These are phyloP conservation scores for Calonectria henricotiae DNA, from an alignment of 2,329 filamentous ascomycete species.

Conservation along the genomic window DNA sequence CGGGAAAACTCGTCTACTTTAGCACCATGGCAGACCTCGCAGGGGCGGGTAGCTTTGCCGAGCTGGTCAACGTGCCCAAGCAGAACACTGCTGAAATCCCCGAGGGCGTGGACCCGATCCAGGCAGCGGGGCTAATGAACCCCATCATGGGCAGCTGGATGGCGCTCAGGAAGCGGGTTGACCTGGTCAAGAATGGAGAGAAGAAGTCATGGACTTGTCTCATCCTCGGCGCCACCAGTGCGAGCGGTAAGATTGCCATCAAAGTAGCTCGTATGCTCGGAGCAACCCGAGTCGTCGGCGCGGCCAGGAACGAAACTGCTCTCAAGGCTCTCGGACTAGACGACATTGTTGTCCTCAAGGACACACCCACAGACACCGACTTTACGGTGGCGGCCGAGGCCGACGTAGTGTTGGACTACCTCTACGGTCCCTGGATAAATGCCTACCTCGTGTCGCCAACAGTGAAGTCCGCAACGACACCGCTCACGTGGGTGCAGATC, in stretches of 20 bases:
- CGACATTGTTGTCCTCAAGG: conserved; percentile 62
- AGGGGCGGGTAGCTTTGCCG: conserved; percentile 63
- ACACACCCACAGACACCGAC: conserved; percentile 62
- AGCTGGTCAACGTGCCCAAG: conserved; percentile 66
- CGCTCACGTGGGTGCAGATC: conserved; percentile 70
- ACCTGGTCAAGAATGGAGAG: conserved; percentile 48
- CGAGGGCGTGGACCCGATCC: conserved; percentile 63
- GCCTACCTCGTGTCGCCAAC: conserved; percentile 62
- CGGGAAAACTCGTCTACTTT: conserved; percentile 69
- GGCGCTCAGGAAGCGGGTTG: conserved; percentile 66
- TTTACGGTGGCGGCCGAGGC: conserved; percentile 64
- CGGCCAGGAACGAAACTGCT: conserved; percentile 65
- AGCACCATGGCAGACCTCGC: conserved; percentile 50
- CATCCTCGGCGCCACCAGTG: conserved; percentile 69
- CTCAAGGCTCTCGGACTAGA: conserved; percentile 65
- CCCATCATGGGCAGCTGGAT: conserved; percentile 73
- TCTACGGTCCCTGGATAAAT: conserved; percentile 66
- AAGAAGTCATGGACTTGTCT: conserved; percentile 65
- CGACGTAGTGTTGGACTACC: conserved; percentile 73
- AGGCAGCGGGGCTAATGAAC: conserved; percentile 70
- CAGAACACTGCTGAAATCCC: conserved; percentile 61
- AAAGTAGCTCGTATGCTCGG: conserved; percentile 66
- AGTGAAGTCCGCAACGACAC: conserved; percentile 54
- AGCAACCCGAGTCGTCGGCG: conserved; percentile 67
- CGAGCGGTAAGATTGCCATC: conserved; percentile 68